Evolutionary conservation across 2,329 filamentous ascomycete genomes (phyloP).

Genomic region (Acrocalymma vagum): DNA sequence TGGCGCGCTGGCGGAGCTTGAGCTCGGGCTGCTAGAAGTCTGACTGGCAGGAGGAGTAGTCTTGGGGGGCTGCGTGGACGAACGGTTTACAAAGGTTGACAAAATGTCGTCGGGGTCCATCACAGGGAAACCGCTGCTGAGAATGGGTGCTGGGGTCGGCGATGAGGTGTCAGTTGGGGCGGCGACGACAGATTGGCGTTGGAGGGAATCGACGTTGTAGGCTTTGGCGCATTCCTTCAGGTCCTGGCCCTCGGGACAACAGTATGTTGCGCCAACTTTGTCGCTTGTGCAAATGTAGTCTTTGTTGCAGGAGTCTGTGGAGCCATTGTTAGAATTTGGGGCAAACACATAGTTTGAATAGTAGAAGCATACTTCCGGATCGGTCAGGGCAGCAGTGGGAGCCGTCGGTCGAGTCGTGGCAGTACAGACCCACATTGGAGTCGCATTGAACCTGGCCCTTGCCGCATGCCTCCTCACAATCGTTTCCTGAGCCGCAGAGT

Average conservation of each 20-base stretch:
- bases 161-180: conserved; percentile 2
- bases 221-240: background rate
- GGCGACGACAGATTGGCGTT: no score
- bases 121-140: no score
- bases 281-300: conserved; percentile 72
- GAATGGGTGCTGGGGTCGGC: no score
- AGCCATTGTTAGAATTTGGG: conserved; percentile 18
- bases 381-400: conserved; percentile 67
- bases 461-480: conserved; percentile 66
- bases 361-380: conserved; percentile 62
- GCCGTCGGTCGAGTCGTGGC: conserved; percentile 62
- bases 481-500: conserved; percentile 59
- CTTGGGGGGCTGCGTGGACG: no score
- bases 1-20: conserved; percentile 13
- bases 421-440: conserved; percentile 60
- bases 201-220: background rate
- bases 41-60: conserved; percentile 5
- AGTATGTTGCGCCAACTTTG: conserved; percentile 61
- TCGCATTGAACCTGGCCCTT: conserved; percentile 59
- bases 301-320: conserved; percentile 65
- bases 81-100: conserved; percentile 1
- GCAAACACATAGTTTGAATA: conserved; percentile 1
- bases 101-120: no score
- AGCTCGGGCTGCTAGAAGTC: conserved; percentile 17
- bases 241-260: conserved; percentile 62